Conservation (phyloP, 805 yeast species). For the Aciculoconidium aculeatum region DNA sequence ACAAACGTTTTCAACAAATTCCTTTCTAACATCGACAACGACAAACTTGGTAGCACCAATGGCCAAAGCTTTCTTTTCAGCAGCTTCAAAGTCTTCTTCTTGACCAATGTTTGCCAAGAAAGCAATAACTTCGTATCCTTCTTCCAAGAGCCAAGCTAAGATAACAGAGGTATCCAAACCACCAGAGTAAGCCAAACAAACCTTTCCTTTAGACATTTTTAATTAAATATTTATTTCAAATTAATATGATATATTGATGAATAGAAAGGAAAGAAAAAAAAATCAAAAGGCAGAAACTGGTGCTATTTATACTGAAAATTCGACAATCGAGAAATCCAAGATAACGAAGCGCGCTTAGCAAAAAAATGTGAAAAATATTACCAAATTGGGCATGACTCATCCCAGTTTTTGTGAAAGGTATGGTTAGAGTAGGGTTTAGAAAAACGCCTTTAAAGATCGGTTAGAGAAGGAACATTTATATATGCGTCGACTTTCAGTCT, state of each 20-base stretch:
- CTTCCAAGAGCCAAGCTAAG: conserved; percentile 95
- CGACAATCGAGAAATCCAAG: conserved; percentile 4
- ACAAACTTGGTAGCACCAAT: conserved; percentile 97
- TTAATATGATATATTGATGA: conserved; percentile 3
- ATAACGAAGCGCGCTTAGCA: conserved; percentile 26
- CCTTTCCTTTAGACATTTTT: conserved; percentile 93
- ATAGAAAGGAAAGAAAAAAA: conserved; percentile 7
- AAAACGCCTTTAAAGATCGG: too few species aligned
- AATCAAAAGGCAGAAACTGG: too few species aligned
- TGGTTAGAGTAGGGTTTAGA: too few species aligned
- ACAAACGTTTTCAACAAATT: conserved; percentile 87
- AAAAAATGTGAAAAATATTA: conserved; percentile 9
- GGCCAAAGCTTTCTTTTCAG: conserved; percentile 90
- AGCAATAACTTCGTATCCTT: conserved; percentile 97
- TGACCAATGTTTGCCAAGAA: conserved; percentile 98
- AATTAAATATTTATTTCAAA: background rate
- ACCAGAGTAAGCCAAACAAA: conserved; percentile 98
- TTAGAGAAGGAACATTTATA: too few species aligned
- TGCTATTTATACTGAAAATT: conserved; percentile 14
- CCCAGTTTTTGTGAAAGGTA: background rate
- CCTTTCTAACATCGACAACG: conserved; percentile 88
- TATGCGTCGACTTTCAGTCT: too few species aligned
- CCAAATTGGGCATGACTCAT: conserved; percentile 24
- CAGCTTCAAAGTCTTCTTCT: conserved; percentile 98
- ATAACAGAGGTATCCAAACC: conserved; percentile 98